A percentile compares a stretch with the other conserved stretches of the same genome.
Evolutionary conservation across 331 rosid genomes (phyloP).

Genomic region (Arachis monticola): DNA sequence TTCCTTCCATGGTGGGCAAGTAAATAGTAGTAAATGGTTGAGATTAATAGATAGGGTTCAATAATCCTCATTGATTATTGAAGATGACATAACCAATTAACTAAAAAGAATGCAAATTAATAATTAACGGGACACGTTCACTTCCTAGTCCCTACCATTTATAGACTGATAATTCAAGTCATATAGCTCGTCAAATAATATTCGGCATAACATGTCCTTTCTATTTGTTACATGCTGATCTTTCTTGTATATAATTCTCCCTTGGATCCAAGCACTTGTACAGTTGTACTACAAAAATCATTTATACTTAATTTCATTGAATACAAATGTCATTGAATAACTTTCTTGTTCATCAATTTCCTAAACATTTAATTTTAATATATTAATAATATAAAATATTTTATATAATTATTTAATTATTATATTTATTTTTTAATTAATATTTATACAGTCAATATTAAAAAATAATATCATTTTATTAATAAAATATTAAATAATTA

Average conservation of each 20-base stretch:
- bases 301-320: too few relatives aligned
- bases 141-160: neutral
- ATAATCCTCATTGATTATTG: neutral
- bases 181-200: neutral
- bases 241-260: neutral
- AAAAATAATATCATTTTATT: too few relatives aligned
- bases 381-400: too few relatives aligned
- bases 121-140: constrained; percentile 7
- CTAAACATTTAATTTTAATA: too few relatives aligned
- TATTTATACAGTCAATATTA: too few relatives aligned
- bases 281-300: neutral
- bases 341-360: too few relatives aligned
- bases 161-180: neutral
- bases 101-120: neutral
- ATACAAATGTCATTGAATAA: too few relatives aligned
- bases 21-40: constrained; percentile 20
- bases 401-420: too few relatives aligned
- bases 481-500: too few relatives aligned
- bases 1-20: constrained; percentile 35
- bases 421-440: too few relatives aligned
- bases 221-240: neutral
- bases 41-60: neutral
- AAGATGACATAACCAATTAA: neutral
- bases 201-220: neutral
- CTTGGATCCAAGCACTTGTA: neutral